Percentiles rank a stretch among this genome's conserved stretches.
phyloP scores from a whole-genome alignment of 2,329 filamentous ascomycete species.

The Venturia effusa region DNA sequence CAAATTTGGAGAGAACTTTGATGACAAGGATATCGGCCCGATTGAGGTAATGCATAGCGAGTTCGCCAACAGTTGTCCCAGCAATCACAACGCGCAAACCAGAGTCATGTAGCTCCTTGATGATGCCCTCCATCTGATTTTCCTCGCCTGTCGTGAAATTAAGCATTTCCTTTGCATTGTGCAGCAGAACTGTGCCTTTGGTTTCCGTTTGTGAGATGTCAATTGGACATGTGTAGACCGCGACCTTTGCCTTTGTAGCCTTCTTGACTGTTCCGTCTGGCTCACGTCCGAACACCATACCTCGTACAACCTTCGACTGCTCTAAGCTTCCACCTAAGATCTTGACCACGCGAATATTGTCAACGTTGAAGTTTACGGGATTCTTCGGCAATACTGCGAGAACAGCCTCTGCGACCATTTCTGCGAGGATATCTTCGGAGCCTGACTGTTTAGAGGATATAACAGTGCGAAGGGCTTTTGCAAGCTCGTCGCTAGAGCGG shows the following conservation, averaged over 20 bases:
- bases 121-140: constrained; percentile 72
- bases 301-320: constrained; percentile 88
- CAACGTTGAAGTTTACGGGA: constrained; percentile 91
- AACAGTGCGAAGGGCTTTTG: constrained; percentile 91
- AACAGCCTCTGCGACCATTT: constrained; percentile 73
- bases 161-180: constrained; percentile 98
- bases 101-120: constrained; percentile 94
- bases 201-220: constrained; percentile 96
- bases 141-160: constrained; percentile 98
- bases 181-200: constrained; percentile 91
- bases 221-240: constrained; percentile 91
- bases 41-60: constrained; percentile 96
- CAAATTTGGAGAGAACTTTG: constrained; percentile 96
- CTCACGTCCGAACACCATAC: constrained; percentile 96
- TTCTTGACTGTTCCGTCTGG: constrained; percentile 88
- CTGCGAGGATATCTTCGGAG: constrained; percentile 76
- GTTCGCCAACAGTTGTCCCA: constrained; percentile 86
- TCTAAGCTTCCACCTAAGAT: constrained; percentile 97
- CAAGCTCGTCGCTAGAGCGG: constrained; percentile 68
- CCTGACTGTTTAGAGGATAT: constrained; percentile 95
- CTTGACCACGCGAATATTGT: constrained; percentile 98
- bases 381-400: constrained; percentile 93
- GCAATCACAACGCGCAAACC: constrained; percentile 86
- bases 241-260: constrained; percentile 86
- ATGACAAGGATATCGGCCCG: constrained; percentile 92